Evolutionary conservation across 1,284 basidiomycete species (phyloP).

Genomic region (Chalciporus sp.): DNA sequence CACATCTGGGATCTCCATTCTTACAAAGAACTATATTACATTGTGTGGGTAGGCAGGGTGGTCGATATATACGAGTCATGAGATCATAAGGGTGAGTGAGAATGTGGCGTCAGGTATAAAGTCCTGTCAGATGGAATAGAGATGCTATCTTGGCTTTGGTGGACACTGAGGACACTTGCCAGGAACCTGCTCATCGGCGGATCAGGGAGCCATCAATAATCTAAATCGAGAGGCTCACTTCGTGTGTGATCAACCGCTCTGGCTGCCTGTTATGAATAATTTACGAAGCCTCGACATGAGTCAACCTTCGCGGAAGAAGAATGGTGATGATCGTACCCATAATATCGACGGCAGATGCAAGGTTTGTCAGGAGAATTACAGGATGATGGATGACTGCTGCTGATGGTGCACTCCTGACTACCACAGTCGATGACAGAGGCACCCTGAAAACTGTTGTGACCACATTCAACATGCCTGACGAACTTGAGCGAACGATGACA

Average conservation of each 20-base stretch:
- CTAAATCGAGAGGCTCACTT: conserved; percentile 36
- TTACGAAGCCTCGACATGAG: conserved; percentile 1
- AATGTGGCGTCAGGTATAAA: neutral
- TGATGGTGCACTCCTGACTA: conserved; percentile 46
- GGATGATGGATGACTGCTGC: conserved; percentile 47
- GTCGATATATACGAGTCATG: conserved; percentile 4
- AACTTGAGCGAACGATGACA: conserved; percentile 66
- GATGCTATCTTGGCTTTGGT: conserved; percentile 8
- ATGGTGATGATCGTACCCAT: conserved; percentile 40
- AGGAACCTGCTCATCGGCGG: conserved; percentile 34
- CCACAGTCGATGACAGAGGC: conserved; percentile 59
- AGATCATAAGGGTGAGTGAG: neutral
- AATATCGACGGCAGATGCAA: conserved; percentile 62
- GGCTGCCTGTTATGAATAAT: conserved; percentile 37
- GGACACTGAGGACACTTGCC: conserved; percentile 47
- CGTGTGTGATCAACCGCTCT: conserved; percentile 29
- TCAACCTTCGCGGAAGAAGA: conserved; percentile 6
- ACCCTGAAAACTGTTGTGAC: conserved; percentile 54
- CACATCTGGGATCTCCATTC: neutral
- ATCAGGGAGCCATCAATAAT: conserved; percentile 8
- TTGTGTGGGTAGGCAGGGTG: neutral
- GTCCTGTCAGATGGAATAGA: neutral
- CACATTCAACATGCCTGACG: conserved; percentile 50
- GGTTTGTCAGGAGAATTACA: conserved; percentile 41
- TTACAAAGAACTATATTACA: conserved; percentile 19